phyloP scores from a whole-genome alignment of 352 stramenopile genomes.

The Globisporangium nunn region DNA sequence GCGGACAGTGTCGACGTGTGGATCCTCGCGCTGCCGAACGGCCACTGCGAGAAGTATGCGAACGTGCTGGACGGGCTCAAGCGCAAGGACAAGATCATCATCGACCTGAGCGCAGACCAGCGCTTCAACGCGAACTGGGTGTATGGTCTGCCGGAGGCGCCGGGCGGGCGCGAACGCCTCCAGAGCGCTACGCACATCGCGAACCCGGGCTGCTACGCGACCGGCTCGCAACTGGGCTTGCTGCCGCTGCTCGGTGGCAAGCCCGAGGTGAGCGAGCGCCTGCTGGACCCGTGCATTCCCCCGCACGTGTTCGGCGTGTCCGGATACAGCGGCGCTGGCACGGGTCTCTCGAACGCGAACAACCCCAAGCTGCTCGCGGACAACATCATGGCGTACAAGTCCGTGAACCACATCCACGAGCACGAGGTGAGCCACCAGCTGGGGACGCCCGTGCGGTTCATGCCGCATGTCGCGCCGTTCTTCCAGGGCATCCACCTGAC shows the following conservation, averaged over 20 bases:
- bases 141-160: conserved; percentile 82
- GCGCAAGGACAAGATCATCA: conserved; percentile 70
- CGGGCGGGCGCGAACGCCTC: conserved; percentile 46
- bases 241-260: conserved; percentile 74
- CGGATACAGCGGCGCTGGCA: conserved; percentile 85
- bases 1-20: conserved; percentile 82
- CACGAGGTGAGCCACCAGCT: conserved; percentile 81
- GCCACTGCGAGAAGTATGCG: conserved; percentile 79
- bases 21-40: conserved; percentile 84
- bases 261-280: conserved; percentile 31
- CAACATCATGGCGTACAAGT: conserved; percentile 90
- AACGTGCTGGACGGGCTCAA: conserved; percentile 58
- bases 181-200: conserved; percentile 71
- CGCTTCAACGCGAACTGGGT: conserved; percentile 83
- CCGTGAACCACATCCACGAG: conserved; percentile 88
- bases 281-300: conserved; percentile 58
- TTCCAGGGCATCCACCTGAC: conserved; percentile 93
- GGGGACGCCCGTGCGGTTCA: conserved; percentile 85
- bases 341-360: conserved; percentile 76
- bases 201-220: conserved; percentile 88
- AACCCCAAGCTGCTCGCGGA: conserved; percentile 68
- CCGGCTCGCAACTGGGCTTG: conserved; percentile 68
- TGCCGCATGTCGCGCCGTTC: conserved; percentile 90
- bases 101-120: conserved; percentile 86
- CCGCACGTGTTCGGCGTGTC: conserved; percentile 86